phyloP scores from a whole-genome alignment of 208 protist species.

The Wallacemonas sp. region DNA sequence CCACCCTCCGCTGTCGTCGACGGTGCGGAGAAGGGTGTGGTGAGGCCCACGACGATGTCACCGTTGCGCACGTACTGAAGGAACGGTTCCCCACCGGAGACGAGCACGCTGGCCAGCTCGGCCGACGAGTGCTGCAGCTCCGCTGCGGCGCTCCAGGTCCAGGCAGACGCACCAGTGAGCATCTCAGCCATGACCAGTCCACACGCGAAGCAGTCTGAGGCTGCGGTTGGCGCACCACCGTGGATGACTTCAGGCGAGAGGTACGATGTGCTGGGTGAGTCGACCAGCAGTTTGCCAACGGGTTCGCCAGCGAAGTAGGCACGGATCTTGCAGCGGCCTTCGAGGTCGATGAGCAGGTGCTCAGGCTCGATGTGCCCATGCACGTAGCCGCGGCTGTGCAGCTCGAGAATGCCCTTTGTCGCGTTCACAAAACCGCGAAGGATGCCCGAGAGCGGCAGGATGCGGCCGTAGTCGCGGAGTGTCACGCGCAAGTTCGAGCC shows the following conservation, averaged over 20 bases:
- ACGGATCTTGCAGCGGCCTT: conserved; percentile 4
- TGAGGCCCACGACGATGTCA: neutral
- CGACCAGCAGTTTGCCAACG: neutral
- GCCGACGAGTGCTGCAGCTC: neutral
- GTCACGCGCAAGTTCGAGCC: neutral
- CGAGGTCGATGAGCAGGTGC: neutral
- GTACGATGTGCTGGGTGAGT: neutral
- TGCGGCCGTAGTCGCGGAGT: neutral
- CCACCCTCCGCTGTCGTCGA: neutral
- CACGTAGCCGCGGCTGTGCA: neutral
- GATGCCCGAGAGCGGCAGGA: neutral
- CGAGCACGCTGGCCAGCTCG: neutral
- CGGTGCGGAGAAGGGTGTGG: neutral
- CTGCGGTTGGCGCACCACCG: neutral
- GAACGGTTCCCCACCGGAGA: neutral
- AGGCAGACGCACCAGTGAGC: neutral
- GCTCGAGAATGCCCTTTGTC: neutral
- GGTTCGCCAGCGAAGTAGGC: neutral
- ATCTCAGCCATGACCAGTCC: conserved; percentile 2
- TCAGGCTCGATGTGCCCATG: conserved; percentile 3
- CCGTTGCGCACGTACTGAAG: neutral
- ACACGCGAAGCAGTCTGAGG: neutral
- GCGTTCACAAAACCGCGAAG: neutral
- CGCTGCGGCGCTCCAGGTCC: neutral
- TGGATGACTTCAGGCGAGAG: neutral